Conservation (phyloP, 139 green algal genomes). For the Edaphochlamys debaryana region DNA sequence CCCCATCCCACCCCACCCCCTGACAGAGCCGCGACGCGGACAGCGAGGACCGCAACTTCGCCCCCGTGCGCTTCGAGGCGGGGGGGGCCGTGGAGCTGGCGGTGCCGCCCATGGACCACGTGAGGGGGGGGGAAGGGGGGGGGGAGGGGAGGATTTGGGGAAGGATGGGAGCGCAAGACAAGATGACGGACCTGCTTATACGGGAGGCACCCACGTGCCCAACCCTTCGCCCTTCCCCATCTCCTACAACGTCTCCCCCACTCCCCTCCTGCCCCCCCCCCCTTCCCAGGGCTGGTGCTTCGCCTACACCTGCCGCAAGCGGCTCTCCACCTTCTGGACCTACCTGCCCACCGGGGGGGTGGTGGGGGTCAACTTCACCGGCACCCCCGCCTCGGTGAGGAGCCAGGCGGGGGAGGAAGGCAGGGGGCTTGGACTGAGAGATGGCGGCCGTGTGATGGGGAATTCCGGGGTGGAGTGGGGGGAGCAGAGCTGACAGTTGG, state of each 20-base stretch:
- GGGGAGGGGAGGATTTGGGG: too few species aligned
- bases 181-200: too few species aligned
- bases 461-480: too few species aligned
- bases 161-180: too few species aligned
- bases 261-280: too few species aligned
- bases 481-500: too few species aligned
- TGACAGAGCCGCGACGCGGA: constrained; percentile 58
- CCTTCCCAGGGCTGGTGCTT: constrained; percentile 71
- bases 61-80: constrained; percentile 53
- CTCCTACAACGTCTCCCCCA: too few species aligned
- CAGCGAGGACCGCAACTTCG: constrained; percentile 67
- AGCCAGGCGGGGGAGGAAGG: too few species aligned
- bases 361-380: constrained; percentile 47
- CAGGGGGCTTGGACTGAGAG: too few species aligned
- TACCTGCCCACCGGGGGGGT: constrained; percentile 32
- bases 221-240: too few species aligned
- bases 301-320: constrained; percentile 54
- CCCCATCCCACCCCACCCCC: constrained; percentile 46
- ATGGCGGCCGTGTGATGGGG: too few species aligned
- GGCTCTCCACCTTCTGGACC: constrained; percentile 59
- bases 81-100: constrained; percentile 36
- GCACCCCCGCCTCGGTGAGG: constrained; percentile 48
- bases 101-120: constrained; percentile 38
- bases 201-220: too few species aligned
- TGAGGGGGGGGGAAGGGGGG: background rate